A percentile compares a stretch with the other conserved stretches of the same genome.
Conservation (phyloP, 768 basidiomycete genomes). For the Saitozyma sp. region DNA sequence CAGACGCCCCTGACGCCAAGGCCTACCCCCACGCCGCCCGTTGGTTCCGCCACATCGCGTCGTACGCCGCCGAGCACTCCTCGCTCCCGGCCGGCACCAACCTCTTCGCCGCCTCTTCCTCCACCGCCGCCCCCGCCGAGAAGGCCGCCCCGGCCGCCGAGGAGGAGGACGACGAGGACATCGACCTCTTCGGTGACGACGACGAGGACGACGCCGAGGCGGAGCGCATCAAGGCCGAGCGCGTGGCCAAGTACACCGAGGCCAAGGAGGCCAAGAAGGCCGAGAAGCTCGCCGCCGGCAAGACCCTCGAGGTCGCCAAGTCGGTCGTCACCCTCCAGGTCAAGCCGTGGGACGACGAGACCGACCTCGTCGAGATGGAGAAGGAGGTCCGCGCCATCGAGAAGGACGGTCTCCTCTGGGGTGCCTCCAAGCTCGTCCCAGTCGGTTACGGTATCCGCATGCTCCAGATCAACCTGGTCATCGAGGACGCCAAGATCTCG, state of each 20-base stretch:
- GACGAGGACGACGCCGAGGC: conserved; percentile 81
- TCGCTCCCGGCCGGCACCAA: conserved; percentile 81
- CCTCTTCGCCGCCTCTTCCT: conserved; percentile 63
- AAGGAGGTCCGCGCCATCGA: conserved; percentile 78
- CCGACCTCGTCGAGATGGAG: conserved; percentile 89
- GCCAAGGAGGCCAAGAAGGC: conserved; percentile 87
- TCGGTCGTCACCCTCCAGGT: conserved; percentile 97
- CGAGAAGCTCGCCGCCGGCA: conserved; percentile 67
- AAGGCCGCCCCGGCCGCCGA: conserved; percentile 51
- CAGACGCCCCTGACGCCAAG: conserved; percentile 63
- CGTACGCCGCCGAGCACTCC: conserved; percentile 62
- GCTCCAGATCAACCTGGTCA: conserved; percentile 69
- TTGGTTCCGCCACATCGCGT: conserved; percentile 90
- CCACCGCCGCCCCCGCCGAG: conserved; percentile 56
- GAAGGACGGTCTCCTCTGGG: conserved; percentile 92
- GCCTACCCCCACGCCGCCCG: conserved; percentile 72
- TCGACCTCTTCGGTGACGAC: conserved; percentile 83
- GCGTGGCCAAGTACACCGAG: conserved; percentile 86
- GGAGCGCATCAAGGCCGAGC: conserved; percentile 83
- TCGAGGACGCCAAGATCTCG: conserved; percentile 93
- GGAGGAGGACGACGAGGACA: conserved; percentile 68
- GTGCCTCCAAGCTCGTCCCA: conserved; percentile 84
- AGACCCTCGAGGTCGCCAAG: conserved; percentile 59
- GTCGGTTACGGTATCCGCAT: conserved; percentile 92
- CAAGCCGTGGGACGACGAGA: conserved; percentile 99